These are phyloP conservation scores for Magnusiomyces ingens DNA, from an alignment of 1,139 yeast species.

Conservation along the genomic window DNA sequence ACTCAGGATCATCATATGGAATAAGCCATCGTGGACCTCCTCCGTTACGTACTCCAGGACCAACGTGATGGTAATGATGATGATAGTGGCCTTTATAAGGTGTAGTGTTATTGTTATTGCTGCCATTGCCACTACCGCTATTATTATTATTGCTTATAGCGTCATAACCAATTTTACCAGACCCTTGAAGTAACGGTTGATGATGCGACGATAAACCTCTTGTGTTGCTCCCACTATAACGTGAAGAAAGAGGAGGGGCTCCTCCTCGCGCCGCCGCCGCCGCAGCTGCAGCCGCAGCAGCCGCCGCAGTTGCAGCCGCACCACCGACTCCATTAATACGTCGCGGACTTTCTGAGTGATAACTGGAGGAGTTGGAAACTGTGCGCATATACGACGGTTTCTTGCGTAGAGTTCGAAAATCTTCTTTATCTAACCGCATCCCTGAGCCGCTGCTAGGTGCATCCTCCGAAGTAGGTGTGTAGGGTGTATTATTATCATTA, in stretches of 20 bases:
- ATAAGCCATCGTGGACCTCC: conserved; percentile 1
- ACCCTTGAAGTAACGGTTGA: neutral
- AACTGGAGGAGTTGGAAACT: conserved; percentile 1
- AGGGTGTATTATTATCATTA: neutral
- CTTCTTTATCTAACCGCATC: conserved; percentile 1
- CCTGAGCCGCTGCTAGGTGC: neutral
- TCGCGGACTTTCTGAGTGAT: conserved; percentile 5
- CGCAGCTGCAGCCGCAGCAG: no score
- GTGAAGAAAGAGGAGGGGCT: neutral
- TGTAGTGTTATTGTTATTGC: neutral
- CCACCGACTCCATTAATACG: neutral
- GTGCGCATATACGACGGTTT: conserved; percentile 6
- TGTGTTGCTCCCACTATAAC: neutral
- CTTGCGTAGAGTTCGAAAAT: conserved; percentile 3
- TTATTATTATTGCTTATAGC: neutral
- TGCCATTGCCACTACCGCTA: neutral
- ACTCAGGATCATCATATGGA: conserved; percentile 25
- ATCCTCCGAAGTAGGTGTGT: neutral
- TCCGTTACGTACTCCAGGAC: neutral
- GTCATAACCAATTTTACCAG: neutral
- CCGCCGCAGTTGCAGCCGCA: no score
- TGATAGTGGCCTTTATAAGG: neutral
- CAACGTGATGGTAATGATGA: neutral
- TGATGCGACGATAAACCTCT: neutral
- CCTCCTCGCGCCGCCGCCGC: neutral